Conservation (phyloP, 2,329 filamentous ascomycete species). For the Aureobasidium sp. region DNA sequence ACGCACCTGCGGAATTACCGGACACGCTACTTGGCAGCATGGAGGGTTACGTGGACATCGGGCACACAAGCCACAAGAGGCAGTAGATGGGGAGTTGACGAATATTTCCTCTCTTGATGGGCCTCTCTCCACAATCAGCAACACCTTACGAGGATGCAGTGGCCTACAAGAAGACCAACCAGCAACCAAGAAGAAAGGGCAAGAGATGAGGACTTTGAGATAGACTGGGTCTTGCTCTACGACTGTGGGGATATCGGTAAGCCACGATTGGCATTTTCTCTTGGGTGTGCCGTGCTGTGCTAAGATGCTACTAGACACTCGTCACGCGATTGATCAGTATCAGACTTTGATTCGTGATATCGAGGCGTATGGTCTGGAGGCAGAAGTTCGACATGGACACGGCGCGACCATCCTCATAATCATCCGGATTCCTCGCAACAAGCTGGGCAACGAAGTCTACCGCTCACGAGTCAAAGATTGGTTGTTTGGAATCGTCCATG, state of each 20-base stretch:
- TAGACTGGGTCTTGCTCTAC: neutral
- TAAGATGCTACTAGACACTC: neutral
- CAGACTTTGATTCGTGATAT: neutral
- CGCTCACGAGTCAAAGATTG: conserved; percentile 8
- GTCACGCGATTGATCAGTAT: neutral
- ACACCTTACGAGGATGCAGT: neutral
- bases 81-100: neutral
- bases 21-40: neutral
- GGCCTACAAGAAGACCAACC: neutral
- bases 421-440: neutral
- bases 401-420: neutral
- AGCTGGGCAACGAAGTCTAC: neutral
- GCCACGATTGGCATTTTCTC: neutral
- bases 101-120: neutral
- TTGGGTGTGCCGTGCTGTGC: neutral
- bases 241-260: neutral
- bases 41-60: conserved; percentile 1
- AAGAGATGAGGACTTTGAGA: conserved; percentile 4
- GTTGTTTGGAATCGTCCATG: neutral
- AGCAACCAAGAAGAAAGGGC: neutral
- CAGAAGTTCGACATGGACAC: conserved; percentile 1
- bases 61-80: neutral
- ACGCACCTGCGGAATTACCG: neutral
- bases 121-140: no score
- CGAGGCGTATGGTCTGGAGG: neutral